Evolutionary conservation across 2,329 filamentous ascomycete species (phyloP).

Genomic region (Colletotrichum higginsianum): DNA sequence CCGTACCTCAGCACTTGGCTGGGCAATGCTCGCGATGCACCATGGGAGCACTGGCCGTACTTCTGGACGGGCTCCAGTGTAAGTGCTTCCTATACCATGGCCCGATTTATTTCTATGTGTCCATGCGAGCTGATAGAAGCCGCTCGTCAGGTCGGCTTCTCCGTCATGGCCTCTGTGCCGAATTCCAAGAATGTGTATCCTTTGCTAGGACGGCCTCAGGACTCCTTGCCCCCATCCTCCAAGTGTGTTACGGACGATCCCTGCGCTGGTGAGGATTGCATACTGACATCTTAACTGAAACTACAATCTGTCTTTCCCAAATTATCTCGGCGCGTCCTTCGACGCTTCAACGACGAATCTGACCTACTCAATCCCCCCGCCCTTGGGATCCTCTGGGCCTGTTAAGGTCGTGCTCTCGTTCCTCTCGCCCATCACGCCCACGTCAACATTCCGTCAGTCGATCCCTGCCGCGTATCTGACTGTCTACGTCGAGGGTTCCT

Average conservation of each 20-base stretch:
- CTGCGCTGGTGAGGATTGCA: background rate
- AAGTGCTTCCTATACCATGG: conserved; percentile 30
- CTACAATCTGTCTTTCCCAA: conserved; percentile 59
- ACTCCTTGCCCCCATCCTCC: conserved; percentile 56
- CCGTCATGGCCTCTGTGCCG: conserved; percentile 63
- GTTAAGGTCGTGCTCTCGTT: conserved; percentile 65
- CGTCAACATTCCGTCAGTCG: conserved; percentile 83
- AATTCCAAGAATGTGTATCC: conserved; percentile 62
- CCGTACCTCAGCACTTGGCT: conserved; percentile 75
- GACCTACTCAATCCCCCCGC: conserved; percentile 58
- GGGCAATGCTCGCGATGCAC: conserved; percentile 76
- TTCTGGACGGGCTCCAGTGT: conserved; percentile 82
- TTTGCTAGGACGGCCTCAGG: conserved; percentile 66
- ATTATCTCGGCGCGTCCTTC: conserved; percentile 61
- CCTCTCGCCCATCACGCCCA: conserved; percentile 85
- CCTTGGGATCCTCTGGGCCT: conserved; percentile 46
- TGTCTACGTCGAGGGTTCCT: conserved; percentile 76
- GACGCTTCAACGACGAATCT: conserved; percentile 67
- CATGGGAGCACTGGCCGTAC: conserved; percentile 90
- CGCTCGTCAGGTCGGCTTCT: conserved; percentile 60
- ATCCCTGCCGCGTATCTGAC: conserved; percentile 87
- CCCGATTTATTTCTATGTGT: conserved; percentile 17
- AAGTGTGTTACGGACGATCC: conserved; percentile 41
- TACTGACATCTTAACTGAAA: conserved; percentile 41
- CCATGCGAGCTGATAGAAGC: conserved; percentile 27